Conservation (phyloP, 148 eudicot species). For the Chenopodium suecicum region DNA sequence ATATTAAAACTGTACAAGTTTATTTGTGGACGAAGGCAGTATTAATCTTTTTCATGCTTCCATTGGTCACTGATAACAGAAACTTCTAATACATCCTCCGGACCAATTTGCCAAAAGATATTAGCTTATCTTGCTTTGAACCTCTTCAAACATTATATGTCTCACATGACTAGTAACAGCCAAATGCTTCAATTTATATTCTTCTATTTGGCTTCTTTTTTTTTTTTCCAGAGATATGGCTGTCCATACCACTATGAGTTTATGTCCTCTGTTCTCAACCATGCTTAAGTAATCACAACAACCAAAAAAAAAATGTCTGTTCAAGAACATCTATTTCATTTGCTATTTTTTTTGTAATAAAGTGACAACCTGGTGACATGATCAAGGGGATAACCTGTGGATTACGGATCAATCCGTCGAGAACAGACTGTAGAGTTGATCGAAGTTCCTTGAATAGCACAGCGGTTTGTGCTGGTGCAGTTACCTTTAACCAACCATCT, state of each 20-base stretch:
- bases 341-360: background rate
- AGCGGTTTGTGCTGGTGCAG: constrained; percentile 96
- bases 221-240: background rate
- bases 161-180: too few species aligned
- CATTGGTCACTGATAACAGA: too few species aligned
- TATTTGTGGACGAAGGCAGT: too few species aligned
- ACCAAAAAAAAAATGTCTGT: background rate
- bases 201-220: background rate
- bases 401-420: constrained; percentile 70
- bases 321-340: background rate
- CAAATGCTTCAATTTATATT: background rate
- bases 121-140: too few species aligned
- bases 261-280: background rate
- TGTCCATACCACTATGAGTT: background rate
- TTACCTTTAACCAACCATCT: constrained; percentile 85
- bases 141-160: too few species aligned
- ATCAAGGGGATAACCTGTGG: constrained; percentile 59
- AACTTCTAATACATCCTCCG: too few species aligned
- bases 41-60: too few species aligned
- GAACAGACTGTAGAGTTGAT: constrained; percentile 71
- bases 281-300: background rate
- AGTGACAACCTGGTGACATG: background rate
- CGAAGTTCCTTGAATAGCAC: constrained; percentile 93
- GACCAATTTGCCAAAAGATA: too few species aligned
- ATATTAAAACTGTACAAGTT: too few species aligned